Percentiles rank a stretch among this genome's conserved stretches.
phyloP scores from a whole-genome alignment of 2,329 filamentous ascomycete species.

The Immersiporthe knoxdaviesiana region DNA sequence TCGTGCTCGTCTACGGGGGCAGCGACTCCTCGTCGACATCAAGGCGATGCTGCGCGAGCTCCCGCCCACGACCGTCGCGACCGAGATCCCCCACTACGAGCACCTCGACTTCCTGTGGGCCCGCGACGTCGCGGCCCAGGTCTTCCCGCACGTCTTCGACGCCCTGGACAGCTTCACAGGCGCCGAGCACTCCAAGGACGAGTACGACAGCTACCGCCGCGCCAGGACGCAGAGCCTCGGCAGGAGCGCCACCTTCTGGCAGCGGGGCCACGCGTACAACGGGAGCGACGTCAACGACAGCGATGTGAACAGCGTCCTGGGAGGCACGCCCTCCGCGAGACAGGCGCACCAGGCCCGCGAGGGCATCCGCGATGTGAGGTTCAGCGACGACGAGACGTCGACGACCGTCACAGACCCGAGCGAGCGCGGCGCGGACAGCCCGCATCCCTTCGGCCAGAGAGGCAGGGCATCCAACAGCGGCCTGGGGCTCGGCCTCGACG shows the following conservation, averaged over 20 bases:
- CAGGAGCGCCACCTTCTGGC: slow-evolving; percentile 38
- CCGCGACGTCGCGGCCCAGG: slow-evolving; percentile 76
- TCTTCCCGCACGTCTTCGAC: slow-evolving; percentile 90
- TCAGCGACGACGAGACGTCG: slow-evolving; percentile 25
- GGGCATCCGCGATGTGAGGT: slow-evolving; percentile 19
- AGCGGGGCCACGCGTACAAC: slow-evolving; percentile 33
- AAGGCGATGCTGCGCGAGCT: slow-evolving; percentile 88
- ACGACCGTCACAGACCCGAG: slow-evolving; percentile 25
- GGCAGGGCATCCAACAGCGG: slow-evolving; percentile 8
- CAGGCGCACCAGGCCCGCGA: slow-evolving; percentile 29
- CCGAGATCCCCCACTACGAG: slow-evolving; percentile 89
- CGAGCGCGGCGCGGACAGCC: slow-evolving; percentile 16
- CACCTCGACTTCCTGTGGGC: slow-evolving; percentile 98
- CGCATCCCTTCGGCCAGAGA: slow-evolving; percentile 1
- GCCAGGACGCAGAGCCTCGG: slow-evolving; percentile 55
- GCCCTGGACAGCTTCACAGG: slow-evolving; percentile 75
- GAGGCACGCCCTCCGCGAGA: slow-evolving; percentile 18
- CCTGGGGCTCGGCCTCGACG: slow-evolving; percentile 7
- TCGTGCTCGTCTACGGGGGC: slow-evolving; percentile 91
- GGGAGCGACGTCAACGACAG: slow-evolving; percentile 35
- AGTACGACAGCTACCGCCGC: slow-evolving; percentile 61
- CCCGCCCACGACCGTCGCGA: slow-evolving; percentile 81
- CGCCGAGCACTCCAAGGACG: slow-evolving; percentile 60
- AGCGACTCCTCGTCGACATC: slow-evolving; percentile 95
- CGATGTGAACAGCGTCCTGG: slow-evolving; percentile 37